Conservation (phyloP, 2,329 filamentous ascomycete genomes). For the Geoglossum cookeanum region DNA sequence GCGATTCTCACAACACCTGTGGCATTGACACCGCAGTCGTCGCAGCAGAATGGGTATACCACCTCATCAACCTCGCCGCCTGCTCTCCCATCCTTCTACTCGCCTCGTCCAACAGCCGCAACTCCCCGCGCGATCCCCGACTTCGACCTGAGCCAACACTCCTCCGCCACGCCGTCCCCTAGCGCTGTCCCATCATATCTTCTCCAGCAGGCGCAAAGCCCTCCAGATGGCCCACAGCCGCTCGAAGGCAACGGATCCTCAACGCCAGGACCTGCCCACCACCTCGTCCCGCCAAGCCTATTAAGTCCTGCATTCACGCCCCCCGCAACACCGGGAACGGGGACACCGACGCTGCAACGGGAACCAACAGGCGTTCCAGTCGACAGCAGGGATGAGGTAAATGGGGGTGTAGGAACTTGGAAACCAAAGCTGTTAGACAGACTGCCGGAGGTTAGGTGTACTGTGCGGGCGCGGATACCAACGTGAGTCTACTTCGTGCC, state of each 20-base stretch:
- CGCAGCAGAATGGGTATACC: not conserved
- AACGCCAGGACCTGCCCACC: constrained; percentile 10
- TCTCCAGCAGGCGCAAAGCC: constrained; percentile 2
- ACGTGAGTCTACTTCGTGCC: constrained; percentile 26
- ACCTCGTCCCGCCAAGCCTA: constrained; percentile 20
- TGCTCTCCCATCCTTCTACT: not conserved
- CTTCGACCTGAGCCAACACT: constrained; percentile 18
- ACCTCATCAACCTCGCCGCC: not conserved
- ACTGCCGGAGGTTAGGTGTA: constrained; percentile 75
- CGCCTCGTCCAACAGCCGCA: not conserved
- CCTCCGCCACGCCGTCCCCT: not conserved
- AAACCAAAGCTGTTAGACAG: constrained; percentile 52
- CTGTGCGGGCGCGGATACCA: constrained; percentile 85
- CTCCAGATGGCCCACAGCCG: not conserved
- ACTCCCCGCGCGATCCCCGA: constrained; percentile 17
- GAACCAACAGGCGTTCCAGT: constrained; percentile 25
- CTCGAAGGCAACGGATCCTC: constrained; percentile 1
- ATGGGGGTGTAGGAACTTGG: constrained; percentile 12
- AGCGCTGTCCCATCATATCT: constrained; percentile 8
- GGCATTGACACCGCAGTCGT: not conserved
- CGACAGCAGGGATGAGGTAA: constrained; percentile 26
- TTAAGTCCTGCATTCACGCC: constrained; percentile 28
- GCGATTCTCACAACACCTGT: not conserved
- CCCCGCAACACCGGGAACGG: constrained; percentile 12
- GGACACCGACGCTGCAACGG: constrained; percentile 17